Conservation (phyloP, 1,284 basidiomycete species). For the Earliella scabrosa region DNA sequence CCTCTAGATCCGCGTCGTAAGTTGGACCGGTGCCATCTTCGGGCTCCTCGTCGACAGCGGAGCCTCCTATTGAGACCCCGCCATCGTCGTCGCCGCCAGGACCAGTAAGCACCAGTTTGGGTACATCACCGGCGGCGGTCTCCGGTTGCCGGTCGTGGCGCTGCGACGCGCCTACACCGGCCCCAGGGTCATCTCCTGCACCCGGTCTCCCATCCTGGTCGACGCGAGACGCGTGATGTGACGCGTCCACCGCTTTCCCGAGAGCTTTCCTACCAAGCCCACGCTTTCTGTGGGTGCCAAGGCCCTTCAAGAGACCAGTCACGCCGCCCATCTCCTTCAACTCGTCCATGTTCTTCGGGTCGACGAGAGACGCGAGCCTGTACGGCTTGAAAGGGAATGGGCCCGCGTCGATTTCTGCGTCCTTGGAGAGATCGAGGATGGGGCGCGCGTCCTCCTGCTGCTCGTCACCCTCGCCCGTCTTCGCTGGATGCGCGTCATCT, state of each 20-base stretch:
- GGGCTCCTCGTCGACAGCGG: constrained; percentile 28
- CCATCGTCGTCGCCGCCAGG: constrained; percentile 39
- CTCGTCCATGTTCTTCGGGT: constrained; percentile 80
- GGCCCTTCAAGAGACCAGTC: constrained; percentile 66
- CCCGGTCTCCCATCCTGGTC: constrained; percentile 25
- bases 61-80: constrained; percentile 20
- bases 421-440: constrained; percentile 49
- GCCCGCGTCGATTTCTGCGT: constrained; percentile 67
- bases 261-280: constrained; percentile 50
- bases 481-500: constrained; percentile 24
- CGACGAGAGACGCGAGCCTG: constrained; percentile 84
- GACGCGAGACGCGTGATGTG: constrained; percentile 7
- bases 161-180: constrained; percentile 34
- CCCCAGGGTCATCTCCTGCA: constrained; percentile 24
- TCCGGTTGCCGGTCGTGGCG: constrained; percentile 41
- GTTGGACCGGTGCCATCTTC: constrained; percentile 42
- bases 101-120: constrained; percentile 49
- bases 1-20: constrained; percentile 59
- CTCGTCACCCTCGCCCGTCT: constrained; percentile 25
- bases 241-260: constrained; percentile 9
- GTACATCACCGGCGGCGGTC: constrained; percentile 31
- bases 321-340: constrained; percentile 81
- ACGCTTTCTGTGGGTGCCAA: constrained; percentile 70
- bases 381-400: constrained; percentile 79
- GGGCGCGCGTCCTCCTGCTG: constrained; percentile 34